Evolutionary conservation across 1,139 yeast genomes (phyloP), one percentile per base, ranked within the genome.

Genomic region (Yamadazyma pseudoaaseri): DNA sequence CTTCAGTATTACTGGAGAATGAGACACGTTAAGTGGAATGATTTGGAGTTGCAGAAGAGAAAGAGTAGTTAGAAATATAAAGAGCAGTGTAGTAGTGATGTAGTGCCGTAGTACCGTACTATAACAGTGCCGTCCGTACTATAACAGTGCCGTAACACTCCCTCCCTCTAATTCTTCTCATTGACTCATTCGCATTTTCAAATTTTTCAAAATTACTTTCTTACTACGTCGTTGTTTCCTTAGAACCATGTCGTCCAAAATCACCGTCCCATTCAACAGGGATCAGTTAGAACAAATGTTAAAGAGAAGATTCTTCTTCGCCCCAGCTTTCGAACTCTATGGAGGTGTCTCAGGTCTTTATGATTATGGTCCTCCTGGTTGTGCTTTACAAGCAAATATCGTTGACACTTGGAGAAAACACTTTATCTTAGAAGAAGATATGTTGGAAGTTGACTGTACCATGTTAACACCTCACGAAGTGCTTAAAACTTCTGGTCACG

Each of bases 291-390:
- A 94, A 62, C 84, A 86, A 60, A 86, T 90, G 37, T 73, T 94
- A 52, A 92, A 90, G 64, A 83, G 97, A 65, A 79, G 99, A 61
- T 94, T 94, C 71, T 94, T 94, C 67, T 92, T 79, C 58, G 97
- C 97, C 24, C 98, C 98, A 44, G 82, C 97, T 28, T 94, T 94
- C 56, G 98, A 94, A 58, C 80, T 92, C 45, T 94, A 94, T 59
- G 98, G 98, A 48, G 98, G 98, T 60, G 97, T 94, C 33, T 86
- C 97, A 35, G 99, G 99, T 47, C 74, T 94, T 40, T 94, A 87
- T 62, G 99, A 94, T 62, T 94, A 89, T 58, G 99, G 99, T 66
- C 99, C 99, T 43, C 97, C 98, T 60, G 98, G 98, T 42, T 90
- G 97, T 70, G 95, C 98, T 10, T 79, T 94, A 63, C 97, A 92